Base-by-base conservation (phyloP, 1,139 yeast genomes). In the Candida pseudocylindracea region DNA sequence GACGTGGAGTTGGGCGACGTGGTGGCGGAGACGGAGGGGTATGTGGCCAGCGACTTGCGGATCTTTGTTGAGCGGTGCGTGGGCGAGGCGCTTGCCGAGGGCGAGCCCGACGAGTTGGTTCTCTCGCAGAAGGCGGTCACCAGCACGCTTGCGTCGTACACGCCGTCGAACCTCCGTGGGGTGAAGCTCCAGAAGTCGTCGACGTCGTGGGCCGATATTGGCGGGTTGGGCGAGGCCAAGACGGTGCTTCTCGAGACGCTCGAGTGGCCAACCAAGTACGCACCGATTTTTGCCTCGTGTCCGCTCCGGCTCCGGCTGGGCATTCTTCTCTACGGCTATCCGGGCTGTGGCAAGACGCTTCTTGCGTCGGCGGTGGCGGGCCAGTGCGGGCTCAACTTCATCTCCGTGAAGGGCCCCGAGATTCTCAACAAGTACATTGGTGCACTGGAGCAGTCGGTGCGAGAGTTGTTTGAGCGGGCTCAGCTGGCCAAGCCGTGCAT, bases 261-360 rank as follows among this genome's bases (percentile, higher is more conserved):
- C 29, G 96, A 88, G 48, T 85, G 96, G 96, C 98, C 98, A 2
- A 81, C 94, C 1, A 78, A 74, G 44, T 88, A 85, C 46, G 93
- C 94, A 0, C 95, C 96, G 3, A 80, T 88, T 26, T 88, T 88
- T 50, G 74, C 78, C 12, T 72, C 70, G 41, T 80, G 93, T 45
- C 94, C 96, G 0, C 55, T 88, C 34, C 57, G 96, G 36, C 57
- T 85, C 35, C 62, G 96, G 44, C 81, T 95, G 0, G 98, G 98
- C 35, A 67, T 88, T 28, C 57, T 88, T 34, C 62, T 88, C 12
- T 88, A 85, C 50, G 98, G 98, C 0, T 88, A 80, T 45, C 98
- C 98, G 1, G 98, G 98, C 4, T 88, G 98, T 54, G 98, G 98
- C 35, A 88, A 88, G 51, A 88, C 98, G 0, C 59, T 85, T 38